Evolutionary conservation across 2,329 filamentous ascomycete genomes (phyloP), one percentile per base, ranked within the genome.

Genomic region (Aspergillus glaucus): DNA sequence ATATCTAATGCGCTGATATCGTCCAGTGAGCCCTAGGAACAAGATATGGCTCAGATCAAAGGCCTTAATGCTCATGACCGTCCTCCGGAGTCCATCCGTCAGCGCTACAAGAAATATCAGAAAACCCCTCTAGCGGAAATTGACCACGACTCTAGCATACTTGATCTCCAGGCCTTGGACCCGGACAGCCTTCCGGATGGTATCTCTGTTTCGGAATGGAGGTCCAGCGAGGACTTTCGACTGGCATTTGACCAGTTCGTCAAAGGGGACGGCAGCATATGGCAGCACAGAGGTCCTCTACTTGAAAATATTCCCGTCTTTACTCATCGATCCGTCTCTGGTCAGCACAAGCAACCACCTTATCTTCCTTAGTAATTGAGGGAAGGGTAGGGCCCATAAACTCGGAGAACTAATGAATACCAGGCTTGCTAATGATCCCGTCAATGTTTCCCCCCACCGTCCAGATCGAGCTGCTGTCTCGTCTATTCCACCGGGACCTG

Each of bases 361-460:
- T 46, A 44, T 22, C 46, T 37, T 50, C 30, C 12, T 44, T 43
- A 10, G 22, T 36, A 32, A 21, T 43, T 50, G 53, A 12, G 46
- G 44, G 47, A 50, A 46, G 52, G 37, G 26, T 24, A 10, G n/a
- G 36, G 43, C 50, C 36, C 46, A 40, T 15, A 48, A 49, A 39
- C 52, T 37, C 43, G 14, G 37, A 44, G 24, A 47, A 50, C 58
- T 65, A 57, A 67, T 57, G n/a, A 43, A 22, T 52, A 36, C 41
- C 56, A 94, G 92, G 92, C 52, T 81, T 98, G 8, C 77, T 87
- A 48, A 79, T 97, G 46, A 72, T 91, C 2, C 91, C 91, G 10
- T 79, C 79, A 22, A 74, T 97, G 7, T 71, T 97, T 8, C 85
- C 90, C 4, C 77, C 80, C 14, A 61, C 72, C 5, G 75, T 87